These are phyloP conservation scores for Cyberlindnera lachancei DNA, from an alignment of 805 yeast genomes.

Conservation along the genomic window DNA sequence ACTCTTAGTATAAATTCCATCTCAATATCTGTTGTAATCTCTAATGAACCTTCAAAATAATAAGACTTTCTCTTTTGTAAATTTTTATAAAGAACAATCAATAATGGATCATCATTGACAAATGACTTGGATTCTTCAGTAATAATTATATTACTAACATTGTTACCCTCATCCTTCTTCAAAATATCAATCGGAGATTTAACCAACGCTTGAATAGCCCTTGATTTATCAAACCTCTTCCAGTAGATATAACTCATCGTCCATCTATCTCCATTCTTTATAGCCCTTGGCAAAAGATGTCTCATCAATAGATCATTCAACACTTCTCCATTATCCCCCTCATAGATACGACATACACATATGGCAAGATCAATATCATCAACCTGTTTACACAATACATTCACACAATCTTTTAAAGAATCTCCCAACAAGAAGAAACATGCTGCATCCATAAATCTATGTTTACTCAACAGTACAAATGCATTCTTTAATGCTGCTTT, in stretches of 20 bases:
- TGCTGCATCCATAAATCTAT: conserved; percentile 81
- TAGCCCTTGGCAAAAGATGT: conserved; percentile 48
- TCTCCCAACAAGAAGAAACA: conserved; percentile 78
- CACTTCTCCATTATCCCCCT: conserved; percentile 51
- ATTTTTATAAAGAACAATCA: conserved; percentile 55
- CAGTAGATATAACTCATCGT: conserved; percentile 72
- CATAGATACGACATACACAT: conserved; percentile 72
- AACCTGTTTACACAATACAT: conserved; percentile 61
- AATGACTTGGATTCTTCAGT: conserved; percentile 32
- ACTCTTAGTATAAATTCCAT: conserved; percentile 55
- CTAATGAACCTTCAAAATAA: conserved; percentile 41
- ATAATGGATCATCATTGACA: conserved; percentile 74
- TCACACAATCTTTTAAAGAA: conserved; percentile 67
- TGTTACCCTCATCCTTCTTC: conserved; percentile 23
- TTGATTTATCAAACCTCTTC: conserved; percentile 42
- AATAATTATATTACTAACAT: conserved; percentile 10
- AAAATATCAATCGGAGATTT: conserved; percentile 40
- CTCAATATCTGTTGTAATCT: conserved; percentile 40
- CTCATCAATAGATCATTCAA: conserved; percentile 40
- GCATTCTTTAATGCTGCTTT: conserved; percentile 91
- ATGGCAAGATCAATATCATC: conserved; percentile 69
- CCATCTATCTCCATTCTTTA: conserved; percentile 71
- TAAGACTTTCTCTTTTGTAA: conserved; percentile 46
- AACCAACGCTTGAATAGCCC: conserved; percentile 59
- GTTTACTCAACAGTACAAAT: conserved; percentile 81